Evolutionary conservation across 2,329 filamentous ascomycete species (phyloP).

Genomic region (Aureobasidium sp.): DNA sequence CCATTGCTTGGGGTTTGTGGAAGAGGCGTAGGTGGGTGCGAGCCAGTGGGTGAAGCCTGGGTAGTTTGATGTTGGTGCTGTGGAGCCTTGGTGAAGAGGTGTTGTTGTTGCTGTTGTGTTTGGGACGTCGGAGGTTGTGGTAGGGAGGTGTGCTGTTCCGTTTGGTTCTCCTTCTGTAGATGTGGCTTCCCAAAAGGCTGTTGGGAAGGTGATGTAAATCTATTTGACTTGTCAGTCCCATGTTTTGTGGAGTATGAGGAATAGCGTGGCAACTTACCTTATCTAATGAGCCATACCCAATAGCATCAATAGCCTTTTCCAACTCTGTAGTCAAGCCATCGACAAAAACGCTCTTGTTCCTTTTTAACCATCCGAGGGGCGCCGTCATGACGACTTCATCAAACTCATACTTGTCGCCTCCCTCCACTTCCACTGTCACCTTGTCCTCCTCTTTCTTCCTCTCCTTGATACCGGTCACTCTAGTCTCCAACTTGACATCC

Average conservation of each 20-base stretch:
- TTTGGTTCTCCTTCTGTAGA: neutral
- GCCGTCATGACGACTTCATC: slow-evolving; percentile 48
- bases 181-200: slow-evolving; percentile 18
- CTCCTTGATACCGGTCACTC: slow-evolving; percentile 39
- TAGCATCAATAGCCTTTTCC: slow-evolving; percentile 37
- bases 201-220: slow-evolving; percentile 56
- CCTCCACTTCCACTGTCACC: slow-evolving; percentile 51
- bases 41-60: slow-evolving; percentile 73
- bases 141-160: neutral
- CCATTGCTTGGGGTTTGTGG: slow-evolving; percentile 59
- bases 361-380: slow-evolving; percentile 49
- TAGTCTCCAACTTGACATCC: slow-evolving; percentile 45
- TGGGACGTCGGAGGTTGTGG: slow-evolving; percentile 26
- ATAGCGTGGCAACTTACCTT: slow-evolving; percentile 15
- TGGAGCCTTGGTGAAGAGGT: slow-evolving; percentile 28
- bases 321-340: slow-evolving; percentile 39
- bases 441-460: slow-evolving; percentile 29
- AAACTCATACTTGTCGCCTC: slow-evolving; percentile 34
- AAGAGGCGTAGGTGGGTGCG: slow-evolving; percentile 57
- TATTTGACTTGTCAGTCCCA: slow-evolving; percentile 19
- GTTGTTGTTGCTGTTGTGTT: slow-evolving; percentile 34
- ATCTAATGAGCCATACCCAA: slow-evolving; percentile 19
- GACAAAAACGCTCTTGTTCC: slow-evolving; percentile 38
- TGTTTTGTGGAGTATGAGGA: neutral
- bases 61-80: slow-evolving; percentile 34